A percentile compares a stretch with the other conserved stretches of the same genome.
phyloP scores from a whole-genome alignment of 2,329 filamentous ascomycete species.

The Knoxdaviesia proteae region DNA sequence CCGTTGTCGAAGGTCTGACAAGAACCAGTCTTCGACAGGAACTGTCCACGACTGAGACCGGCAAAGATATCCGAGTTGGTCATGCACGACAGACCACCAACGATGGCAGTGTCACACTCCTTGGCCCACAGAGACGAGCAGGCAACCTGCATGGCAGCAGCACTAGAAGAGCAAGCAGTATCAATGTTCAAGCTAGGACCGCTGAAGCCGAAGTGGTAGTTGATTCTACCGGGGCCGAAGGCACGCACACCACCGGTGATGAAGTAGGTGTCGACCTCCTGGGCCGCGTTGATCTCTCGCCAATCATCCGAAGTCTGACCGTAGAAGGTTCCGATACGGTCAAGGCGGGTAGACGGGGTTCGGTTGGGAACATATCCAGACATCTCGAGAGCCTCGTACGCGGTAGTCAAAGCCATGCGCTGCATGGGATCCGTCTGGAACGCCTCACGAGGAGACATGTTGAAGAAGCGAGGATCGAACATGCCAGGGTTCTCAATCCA shows the following conservation, averaged over 20 bases:
- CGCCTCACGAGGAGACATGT: constrained; percentile 63
- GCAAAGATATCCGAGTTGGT: constrained; percentile 68
- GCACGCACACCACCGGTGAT: constrained; percentile 28
- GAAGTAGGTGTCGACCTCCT: constrained; percentile 39
- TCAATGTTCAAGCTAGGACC: constrained; percentile 55
- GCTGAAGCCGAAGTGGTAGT: constrained; percentile 60
- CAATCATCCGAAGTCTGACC: constrained; percentile 62
- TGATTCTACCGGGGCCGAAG: constrained; percentile 40
- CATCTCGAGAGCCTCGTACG: constrained; percentile 65
- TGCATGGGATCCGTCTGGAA: constrained; percentile 58
- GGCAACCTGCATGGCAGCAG: constrained; percentile 47
- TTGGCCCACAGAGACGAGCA: constrained; percentile 55
- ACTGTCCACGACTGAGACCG: constrained; percentile 55
- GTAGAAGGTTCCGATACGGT: constrained; percentile 51
- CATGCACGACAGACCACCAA: constrained; percentile 58
- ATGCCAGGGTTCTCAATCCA: constrained; percentile 49
- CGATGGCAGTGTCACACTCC: constrained; percentile 64
- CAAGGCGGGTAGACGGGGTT: constrained; percentile 39
- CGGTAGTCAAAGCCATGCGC: constrained; percentile 49
- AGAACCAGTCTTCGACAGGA: constrained; percentile 54
- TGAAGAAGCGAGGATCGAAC: constrained; percentile 65
- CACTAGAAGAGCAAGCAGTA: constrained; percentile 56
- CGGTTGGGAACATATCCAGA: constrained; percentile 47
- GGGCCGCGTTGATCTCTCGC: constrained; percentile 54
- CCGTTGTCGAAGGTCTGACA: constrained; percentile 67